Evolutionary conservation across 2,329 filamentous ascomycete genomes (phyloP).

Genomic region (Ilyonectria destructans): DNA sequence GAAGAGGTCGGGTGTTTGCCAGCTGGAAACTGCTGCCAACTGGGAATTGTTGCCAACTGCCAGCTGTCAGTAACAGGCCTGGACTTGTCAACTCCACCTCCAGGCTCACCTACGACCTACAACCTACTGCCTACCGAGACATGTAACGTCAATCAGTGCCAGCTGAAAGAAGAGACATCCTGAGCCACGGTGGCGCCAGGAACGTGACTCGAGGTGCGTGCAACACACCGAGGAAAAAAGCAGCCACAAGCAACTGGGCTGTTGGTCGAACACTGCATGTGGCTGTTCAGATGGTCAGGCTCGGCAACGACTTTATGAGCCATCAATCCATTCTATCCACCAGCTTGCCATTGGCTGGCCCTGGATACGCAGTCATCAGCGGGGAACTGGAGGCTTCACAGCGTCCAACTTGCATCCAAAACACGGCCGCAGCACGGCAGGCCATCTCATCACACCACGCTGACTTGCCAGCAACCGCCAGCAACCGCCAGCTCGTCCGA

Average conservation of each 20-base stretch:
- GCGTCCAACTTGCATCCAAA: background rate
- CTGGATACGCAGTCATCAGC: background rate
- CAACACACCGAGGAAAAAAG: background rate
- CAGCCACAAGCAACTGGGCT: background rate
- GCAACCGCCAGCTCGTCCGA: background rate
- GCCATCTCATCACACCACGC: background rate
- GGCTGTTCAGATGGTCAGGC: background rate
- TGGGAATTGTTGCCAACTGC: slow-evolving; percentile 4
- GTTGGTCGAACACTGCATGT: background rate
- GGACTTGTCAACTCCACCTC: background rate
- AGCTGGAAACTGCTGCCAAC: slow-evolving; percentile 12
- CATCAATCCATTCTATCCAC: background rate
- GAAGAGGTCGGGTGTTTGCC: slow-evolving; percentile 8
- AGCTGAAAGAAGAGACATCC: background rate
- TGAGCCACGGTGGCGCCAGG: slow-evolving; percentile 25
- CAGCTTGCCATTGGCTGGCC: background rate
- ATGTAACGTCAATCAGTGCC: background rate
- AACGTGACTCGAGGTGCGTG: slow-evolving; percentile 1
- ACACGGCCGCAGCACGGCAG: background rate
- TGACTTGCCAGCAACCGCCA: background rate
- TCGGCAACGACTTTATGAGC: background rate
- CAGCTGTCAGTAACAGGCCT: slow-evolving; percentile 4
- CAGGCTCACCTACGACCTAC: too few species aligned
- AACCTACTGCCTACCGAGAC: too few species aligned
- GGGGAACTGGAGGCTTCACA: background rate